Conservation (phyloP, 441 rosid genomes). For the Corymbia citriodora region DNA sequence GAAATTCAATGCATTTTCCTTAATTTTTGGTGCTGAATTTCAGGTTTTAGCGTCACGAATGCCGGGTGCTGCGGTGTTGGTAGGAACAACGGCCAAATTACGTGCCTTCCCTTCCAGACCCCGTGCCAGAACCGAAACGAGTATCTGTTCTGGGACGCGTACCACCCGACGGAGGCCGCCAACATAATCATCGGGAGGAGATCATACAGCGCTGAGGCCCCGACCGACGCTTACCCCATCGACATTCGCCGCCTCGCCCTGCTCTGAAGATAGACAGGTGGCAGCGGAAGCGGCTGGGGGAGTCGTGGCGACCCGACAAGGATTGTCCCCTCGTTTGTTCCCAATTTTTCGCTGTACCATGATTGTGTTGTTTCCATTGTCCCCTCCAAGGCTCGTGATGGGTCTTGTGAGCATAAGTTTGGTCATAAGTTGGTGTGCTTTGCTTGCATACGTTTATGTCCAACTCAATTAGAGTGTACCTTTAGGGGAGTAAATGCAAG, state of each 20-base stretch:
- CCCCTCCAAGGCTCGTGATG: neutral
- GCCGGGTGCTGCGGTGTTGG: conserved; percentile 91
- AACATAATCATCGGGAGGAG: conserved; percentile 55
- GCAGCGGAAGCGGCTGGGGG: neutral
- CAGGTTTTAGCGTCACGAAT: conserved; percentile 65
- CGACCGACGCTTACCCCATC: conserved; percentile 56
- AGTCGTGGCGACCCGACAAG: neutral
- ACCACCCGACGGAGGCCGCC: conserved; percentile 75
- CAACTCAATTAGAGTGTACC: neutral
- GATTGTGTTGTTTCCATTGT: neutral
- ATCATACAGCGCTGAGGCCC: conserved; percentile 61
- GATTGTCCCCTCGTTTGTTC: neutral
- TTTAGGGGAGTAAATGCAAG: neutral
- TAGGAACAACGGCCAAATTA: conserved; percentile 85
- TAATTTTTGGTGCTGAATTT: neutral
- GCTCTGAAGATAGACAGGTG: conserved; percentile 24
- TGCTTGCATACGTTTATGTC: neutral
- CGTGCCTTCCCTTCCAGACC: conserved; percentile 67
- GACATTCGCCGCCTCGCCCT: conserved; percentile 66
- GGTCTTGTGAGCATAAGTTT: neutral
- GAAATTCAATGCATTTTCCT: neutral
- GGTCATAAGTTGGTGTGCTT: neutral
- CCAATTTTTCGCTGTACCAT: neutral
- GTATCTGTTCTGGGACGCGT: conserved; percentile 84
- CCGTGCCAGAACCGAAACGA: conserved; percentile 63